Evolutionary conservation across 225 moss, liverwort and hornwort genomes (phyloP), one percentile per base, ranked within the genome.

Genomic region (Ulota crispa): DNA sequence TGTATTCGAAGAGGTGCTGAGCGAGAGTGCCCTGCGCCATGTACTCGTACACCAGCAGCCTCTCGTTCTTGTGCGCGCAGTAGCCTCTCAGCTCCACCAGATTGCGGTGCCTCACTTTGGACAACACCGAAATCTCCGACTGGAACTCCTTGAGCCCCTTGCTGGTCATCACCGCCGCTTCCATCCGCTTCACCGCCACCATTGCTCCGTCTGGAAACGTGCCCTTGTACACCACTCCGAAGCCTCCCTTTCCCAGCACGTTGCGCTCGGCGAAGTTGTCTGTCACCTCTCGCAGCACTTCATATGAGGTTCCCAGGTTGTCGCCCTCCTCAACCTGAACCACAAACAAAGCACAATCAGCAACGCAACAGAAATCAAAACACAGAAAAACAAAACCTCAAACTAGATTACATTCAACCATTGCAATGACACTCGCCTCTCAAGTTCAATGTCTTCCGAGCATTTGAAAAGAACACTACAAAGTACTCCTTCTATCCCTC

Each of bases 111-210:
- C 93, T 85, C 16, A 98, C 97, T 86, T 95, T 98, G 0, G 95
- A 95, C 14, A 98, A 72, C 4, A 98, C 97, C 21, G 91, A 89
- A 83, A 98, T 98, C 82, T 98, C 95, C 1, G 97, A 95, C 52
- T 98, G 95, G 59, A 98, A 98, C 66, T 98, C 97, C 78, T 87
- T 95, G 65, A 98, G 76, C 8, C 95, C 97, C 57, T 98, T 98
- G 39, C 42, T 94, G 78, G 92, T 94, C 28, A 98, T 93, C 59
- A 93, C 95, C 14, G 95, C 94, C 32, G 97, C 97, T 83, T 98
- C 97, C 97, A 98, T 98, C 64, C 97, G 85, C 52, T 98, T 98
- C 43, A 98, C 97, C 7, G 97, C 97, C 42, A 98, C 94, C 54
- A 69, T 88, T 4, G 95, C 92, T 14, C 97, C 97, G 65, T 98